phyloP scores from a whole-genome alignment of 139 green algal species.

The Ettlia oleoabundans region DNA sequence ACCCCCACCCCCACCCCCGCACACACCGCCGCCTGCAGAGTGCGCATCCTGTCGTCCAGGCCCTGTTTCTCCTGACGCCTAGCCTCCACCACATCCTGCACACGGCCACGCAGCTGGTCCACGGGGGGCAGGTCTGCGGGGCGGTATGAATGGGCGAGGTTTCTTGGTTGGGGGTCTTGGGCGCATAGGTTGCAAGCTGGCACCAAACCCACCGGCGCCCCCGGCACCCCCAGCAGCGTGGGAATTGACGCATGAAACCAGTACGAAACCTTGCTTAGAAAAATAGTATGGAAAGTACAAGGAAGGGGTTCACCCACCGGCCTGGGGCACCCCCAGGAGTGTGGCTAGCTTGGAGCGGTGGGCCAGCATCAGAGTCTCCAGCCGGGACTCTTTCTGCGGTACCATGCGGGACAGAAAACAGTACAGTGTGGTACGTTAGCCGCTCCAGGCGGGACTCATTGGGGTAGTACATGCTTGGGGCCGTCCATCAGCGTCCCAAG shows the following conservation, averaged over 20 bases:
- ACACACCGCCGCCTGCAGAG: constrained; percentile 7
- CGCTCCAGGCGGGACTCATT: too few species aligned
- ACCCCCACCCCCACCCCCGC: background rate
- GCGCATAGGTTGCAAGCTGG: too few species aligned
- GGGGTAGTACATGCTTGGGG: too few species aligned
- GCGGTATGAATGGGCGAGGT: too few species aligned
- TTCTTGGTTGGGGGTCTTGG: too few species aligned
- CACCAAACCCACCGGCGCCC: too few species aligned
- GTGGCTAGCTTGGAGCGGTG: constrained; percentile 14
- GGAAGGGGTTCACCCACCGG: constrained; percentile 23
- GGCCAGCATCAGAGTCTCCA: constrained; percentile 27
- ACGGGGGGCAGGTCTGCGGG: constrained; percentile 46
- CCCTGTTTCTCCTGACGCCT: background rate
- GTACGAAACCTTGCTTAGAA: too few species aligned
- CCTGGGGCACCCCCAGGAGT: constrained; percentile 26
- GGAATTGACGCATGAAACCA: too few species aligned
- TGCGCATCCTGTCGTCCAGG: background rate
- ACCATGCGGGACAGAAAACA: background rate
- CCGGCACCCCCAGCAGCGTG: too few species aligned
- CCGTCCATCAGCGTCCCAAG: too few species aligned
- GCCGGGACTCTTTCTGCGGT: constrained; percentile 33
- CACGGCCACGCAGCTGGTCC: constrained; percentile 8
- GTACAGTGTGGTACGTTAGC: too few species aligned
- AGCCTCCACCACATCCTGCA: constrained; percentile 30
- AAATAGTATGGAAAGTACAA: too few species aligned